Conservation (phyloP, 768 basidiomycete species). For the Phaeotremella skinneri region DNA sequence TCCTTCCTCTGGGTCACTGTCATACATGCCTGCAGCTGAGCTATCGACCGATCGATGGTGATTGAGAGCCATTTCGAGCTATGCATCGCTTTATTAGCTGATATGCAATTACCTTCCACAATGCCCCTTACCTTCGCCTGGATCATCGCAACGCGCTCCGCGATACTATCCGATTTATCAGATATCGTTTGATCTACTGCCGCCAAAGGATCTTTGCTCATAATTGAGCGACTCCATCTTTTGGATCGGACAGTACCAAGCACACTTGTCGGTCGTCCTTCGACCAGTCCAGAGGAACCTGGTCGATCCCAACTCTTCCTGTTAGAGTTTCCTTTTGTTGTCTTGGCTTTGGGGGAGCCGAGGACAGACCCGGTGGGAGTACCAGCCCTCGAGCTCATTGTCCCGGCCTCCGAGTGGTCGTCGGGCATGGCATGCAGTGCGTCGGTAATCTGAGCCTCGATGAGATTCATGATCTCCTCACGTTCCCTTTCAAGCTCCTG, state of each 20-base stretch:
- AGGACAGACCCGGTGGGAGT: conserved; percentile 12
- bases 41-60: not conserved
- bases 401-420: conserved; percentile 9
- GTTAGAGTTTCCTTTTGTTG: conserved; percentile 16
- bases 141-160: conserved; percentile 81
- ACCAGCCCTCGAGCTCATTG: not conserved
- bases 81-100: conserved; percentile 3
- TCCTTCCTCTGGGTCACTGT: too few relatives aligned
- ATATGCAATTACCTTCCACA: not conserved
- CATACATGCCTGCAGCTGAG: not conserved
- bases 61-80: conserved; percentile 28
- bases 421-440: conserved; percentile 28
- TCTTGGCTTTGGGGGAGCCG: conserved; percentile 4
- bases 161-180: conserved; percentile 79
- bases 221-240: not conserved
- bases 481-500: conserved; percentile 50
- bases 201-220: conserved; percentile 15
- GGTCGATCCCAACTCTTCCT: conserved; percentile 60
- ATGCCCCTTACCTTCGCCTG: conserved; percentile 71
- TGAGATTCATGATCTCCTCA: conserved; percentile 46
- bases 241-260: conserved; percentile 31
- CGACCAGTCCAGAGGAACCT: not conserved
- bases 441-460: conserved; percentile 42
- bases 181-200: conserved; percentile 77
- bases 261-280: conserved; percentile 1